Conservation (phyloP, 2,329 filamentous ascomycete genomes). For the Botryotinia narcissicola region DNA sequence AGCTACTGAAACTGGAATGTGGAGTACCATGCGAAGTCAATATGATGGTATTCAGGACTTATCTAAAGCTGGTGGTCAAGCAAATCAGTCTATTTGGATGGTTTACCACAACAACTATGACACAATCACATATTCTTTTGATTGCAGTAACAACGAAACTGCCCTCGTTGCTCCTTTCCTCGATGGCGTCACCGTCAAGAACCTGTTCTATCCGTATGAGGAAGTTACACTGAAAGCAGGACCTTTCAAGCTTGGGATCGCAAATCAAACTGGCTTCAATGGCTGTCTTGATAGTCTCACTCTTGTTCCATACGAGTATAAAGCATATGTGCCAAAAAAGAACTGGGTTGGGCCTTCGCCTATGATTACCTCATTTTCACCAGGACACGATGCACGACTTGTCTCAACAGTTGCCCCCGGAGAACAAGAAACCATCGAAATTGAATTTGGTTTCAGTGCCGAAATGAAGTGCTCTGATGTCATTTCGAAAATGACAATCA, state of each 20-base stretch:
- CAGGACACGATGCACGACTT: slow-evolving; percentile 59
- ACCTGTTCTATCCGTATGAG: slow-evolving; percentile 61
- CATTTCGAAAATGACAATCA: slow-evolving; percentile 48
- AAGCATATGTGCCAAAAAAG: slow-evolving; percentile 54
- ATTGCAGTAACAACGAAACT: slow-evolving; percentile 47
- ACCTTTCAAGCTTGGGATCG: slow-evolving; percentile 46
- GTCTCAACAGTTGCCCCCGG: slow-evolving; percentile 46
- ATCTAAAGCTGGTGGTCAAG: slow-evolving; percentile 43
- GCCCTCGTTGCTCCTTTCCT: slow-evolving; percentile 56
- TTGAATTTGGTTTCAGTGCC: slow-evolving; percentile 58
- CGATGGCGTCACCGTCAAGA: slow-evolving; percentile 54
- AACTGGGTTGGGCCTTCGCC: slow-evolving; percentile 52
- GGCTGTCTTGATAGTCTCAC: slow-evolving; percentile 58
- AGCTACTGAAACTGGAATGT: slow-evolving; percentile 57
- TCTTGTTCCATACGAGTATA: slow-evolving; percentile 53
- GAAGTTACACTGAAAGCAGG: slow-evolving; percentile 51
- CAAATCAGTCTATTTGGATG: slow-evolving; percentile 49
- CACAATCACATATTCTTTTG: slow-evolving; percentile 53
- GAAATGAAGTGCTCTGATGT: slow-evolving; percentile 60
- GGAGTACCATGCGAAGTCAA: slow-evolving; percentile 55
- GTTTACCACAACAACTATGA: slow-evolving; percentile 50
- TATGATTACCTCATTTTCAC: slow-evolving; percentile 54
- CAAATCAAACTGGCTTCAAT: slow-evolving; percentile 47
- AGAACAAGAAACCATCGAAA: slow-evolving; percentile 45
- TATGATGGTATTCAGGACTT: slow-evolving; percentile 53